Evolutionary conservation across 345 rosid genomes (phyloP).

Genomic region (Linum lewisii): DNA sequence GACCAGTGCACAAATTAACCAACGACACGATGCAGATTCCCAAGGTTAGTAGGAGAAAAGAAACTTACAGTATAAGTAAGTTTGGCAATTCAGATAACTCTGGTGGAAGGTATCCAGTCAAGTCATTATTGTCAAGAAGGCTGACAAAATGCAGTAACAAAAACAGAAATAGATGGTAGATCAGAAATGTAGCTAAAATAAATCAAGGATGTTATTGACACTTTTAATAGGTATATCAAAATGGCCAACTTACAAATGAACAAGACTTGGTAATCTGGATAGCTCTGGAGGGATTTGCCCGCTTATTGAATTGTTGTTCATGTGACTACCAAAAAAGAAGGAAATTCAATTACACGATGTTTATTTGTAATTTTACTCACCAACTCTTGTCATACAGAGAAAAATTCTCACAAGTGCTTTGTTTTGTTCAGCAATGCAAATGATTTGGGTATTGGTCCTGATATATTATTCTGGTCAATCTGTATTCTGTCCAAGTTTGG

Average conservation of each 20-base stretch:
- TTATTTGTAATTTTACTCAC: slow-evolving; percentile 4
- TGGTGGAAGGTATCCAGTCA: slow-evolving; percentile 76
- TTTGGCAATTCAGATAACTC: slow-evolving; percentile 59
- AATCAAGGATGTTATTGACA: slow-evolving; percentile 5
- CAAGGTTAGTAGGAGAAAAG: slow-evolving; percentile 8
- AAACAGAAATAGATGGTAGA: slow-evolving; percentile 2
- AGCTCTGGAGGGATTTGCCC: slow-evolving; percentile 87
- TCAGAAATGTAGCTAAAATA: slow-evolving; percentile 2
- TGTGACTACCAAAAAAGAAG: slow-evolving; percentile 57
- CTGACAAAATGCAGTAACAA: slow-evolving; percentile 33
- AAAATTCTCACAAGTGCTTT: slow-evolving; percentile 73
- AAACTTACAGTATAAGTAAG: slow-evolving; percentile 64
- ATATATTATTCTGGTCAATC: slow-evolving; percentile 77
- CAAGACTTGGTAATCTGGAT: slow-evolving; percentile 60
- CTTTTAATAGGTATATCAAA: slow-evolving; percentile 6
- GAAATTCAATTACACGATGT: slow-evolving; percentile 14
- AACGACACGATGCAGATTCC: slow-evolving; percentile 5
- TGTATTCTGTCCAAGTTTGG: slow-evolving; percentile 88
- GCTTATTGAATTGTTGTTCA: slow-evolving; percentile 94
- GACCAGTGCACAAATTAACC: not conserved
- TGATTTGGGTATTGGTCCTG: slow-evolving; percentile 72
- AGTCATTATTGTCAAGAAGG: slow-evolving; percentile 85
- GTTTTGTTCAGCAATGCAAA: slow-evolving; percentile 80
- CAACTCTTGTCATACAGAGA: slow-evolving; percentile 3
- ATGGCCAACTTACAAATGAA: slow-evolving; percentile 77